These are phyloP conservation scores for Daucus carota DNA, from an alignment of 129 eudicot genomes.

Conservation along the genomic window DH1_v3.0 NC_030381.2:44491501-44492000, in stretches of 20 bases:
- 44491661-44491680: slow-evolving; percentile 60
- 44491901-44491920: slow-evolving; percentile 95
- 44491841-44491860: slow-evolving; percentile 89
- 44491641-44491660: slow-evolving; percentile 57
- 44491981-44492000: slow-evolving; percentile 65
- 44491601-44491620: slow-evolving; percentile 16
- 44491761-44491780: slow-evolving; percentile 62
- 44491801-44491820: slow-evolving; percentile 40
- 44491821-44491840: slow-evolving; percentile 63
- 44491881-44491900: slow-evolving; percentile 91
- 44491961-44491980: slow-evolving; percentile 44
- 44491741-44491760: slow-evolving; percentile 88
- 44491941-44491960: slow-evolving; percentile 70
- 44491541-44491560: slow-evolving; percentile 96
- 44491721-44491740: slow-evolving; percentile 80
- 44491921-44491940: slow-evolving; percentile 56
- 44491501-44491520: slow-evolving; percentile 85
- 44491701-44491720: slow-evolving; percentile 91
- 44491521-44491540: slow-evolving; percentile 79
- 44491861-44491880: slow-evolving; percentile 91
- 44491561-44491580: slow-evolving; percentile 16
- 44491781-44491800: slow-evolving; percentile 68
- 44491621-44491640: slow-evolving; percentile 21
- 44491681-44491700: slow-evolving; percentile 60
- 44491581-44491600: slow-evolving; percentile 52